A percentile compares a stretch with the other conserved stretches of the same genome.
phyloP scores from a whole-genome alignment of 176 grass and related monocot genomes.

The Poa pratensis region DNA sequence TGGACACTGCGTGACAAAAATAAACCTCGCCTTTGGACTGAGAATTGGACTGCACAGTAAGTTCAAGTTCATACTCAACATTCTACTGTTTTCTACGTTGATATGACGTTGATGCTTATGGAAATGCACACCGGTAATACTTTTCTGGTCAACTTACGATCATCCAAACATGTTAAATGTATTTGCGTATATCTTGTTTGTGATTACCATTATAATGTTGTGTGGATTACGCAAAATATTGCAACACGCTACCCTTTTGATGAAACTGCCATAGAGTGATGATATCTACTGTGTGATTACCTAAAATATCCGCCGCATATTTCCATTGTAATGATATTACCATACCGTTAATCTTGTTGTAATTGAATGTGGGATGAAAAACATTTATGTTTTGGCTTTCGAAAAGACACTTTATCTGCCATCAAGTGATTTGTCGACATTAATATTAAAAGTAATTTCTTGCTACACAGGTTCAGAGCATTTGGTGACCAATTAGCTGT shows the following conservation, averaged over 20 bases:
- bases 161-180: constrained; percentile 24
- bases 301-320: constrained; percentile 11
- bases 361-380: constrained; percentile 5
- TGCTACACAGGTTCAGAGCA: constrained; percentile 70
- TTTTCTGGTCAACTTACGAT: constrained; percentile 24
- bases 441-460: constrained; percentile 37
- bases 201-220: constrained; percentile 13
- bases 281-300: not conserved
- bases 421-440: not conserved
- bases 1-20: constrained; percentile 59
- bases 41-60: constrained; percentile 99
- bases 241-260: not conserved
- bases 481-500: constrained; percentile 77
- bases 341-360: not conserved
- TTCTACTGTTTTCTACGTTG: constrained; percentile 19
- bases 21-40: constrained; percentile 81
- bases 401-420: constrained; percentile 11
- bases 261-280: not conserved
- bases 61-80: constrained; percentile 48
- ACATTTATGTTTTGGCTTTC: constrained; percentile 11
- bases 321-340: not conserved
- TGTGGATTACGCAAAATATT: not conserved
- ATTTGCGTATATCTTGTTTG: not conserved
- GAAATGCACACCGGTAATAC: not conserved
- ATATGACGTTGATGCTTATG: not conserved